phyloP scores from a whole-genome alignment of 2,329 filamentous ascomycete species.

The Hypoxylon sp. region DNA sequence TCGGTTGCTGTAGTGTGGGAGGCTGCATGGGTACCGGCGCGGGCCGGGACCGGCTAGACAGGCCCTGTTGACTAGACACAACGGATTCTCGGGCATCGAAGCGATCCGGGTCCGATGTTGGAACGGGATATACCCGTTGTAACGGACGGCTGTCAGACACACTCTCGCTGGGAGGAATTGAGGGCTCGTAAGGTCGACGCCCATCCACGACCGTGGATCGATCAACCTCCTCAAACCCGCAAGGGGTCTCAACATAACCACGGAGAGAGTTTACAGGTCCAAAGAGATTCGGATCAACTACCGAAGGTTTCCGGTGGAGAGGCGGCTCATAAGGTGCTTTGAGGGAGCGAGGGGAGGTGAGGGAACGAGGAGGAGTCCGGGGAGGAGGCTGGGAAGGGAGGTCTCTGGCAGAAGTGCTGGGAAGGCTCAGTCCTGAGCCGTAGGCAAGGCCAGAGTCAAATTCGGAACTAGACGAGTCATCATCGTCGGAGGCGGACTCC shows the following conservation, averaged over 20 bases:
- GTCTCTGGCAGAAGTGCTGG: constrained; percentile 35
- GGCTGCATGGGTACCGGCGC: constrained; percentile 70
- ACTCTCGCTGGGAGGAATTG: constrained; percentile 54
- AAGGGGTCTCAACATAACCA: constrained; percentile 67
- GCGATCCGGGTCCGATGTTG: constrained; percentile 73
- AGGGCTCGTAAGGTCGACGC: constrained; percentile 55
- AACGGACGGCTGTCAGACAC: constrained; percentile 59
- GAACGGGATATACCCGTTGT: constrained; percentile 75
- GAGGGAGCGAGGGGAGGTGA: constrained; percentile 19
- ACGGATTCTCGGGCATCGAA: constrained; percentile 70
- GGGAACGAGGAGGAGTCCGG: constrained; percentile 13
- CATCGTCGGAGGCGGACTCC: constrained; percentile 68
- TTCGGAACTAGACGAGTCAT: constrained; percentile 60
- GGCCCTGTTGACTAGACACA: constrained; percentile 58
- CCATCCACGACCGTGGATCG: constrained; percentile 44
- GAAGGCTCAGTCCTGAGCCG: constrained; percentile 53
- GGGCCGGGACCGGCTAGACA: constrained; percentile 62
- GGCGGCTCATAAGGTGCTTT: constrained; percentile 44
- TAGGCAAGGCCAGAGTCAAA: constrained; percentile 60
- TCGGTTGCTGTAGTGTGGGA: constrained; percentile 83
- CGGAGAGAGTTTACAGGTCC: constrained; percentile 72
- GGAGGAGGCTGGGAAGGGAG: neutral
- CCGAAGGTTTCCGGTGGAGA: constrained; percentile 56
- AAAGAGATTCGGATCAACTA: constrained; percentile 71
- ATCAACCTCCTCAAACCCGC: constrained; percentile 64